Percentiles rank a stretch among this genome's conserved stretches.
These are phyloP conservation scores for Pseudocercospora fuligena DNA, from an alignment of 2,329 filamentous ascomycete genomes.

Conservation along the genomic window DNA sequence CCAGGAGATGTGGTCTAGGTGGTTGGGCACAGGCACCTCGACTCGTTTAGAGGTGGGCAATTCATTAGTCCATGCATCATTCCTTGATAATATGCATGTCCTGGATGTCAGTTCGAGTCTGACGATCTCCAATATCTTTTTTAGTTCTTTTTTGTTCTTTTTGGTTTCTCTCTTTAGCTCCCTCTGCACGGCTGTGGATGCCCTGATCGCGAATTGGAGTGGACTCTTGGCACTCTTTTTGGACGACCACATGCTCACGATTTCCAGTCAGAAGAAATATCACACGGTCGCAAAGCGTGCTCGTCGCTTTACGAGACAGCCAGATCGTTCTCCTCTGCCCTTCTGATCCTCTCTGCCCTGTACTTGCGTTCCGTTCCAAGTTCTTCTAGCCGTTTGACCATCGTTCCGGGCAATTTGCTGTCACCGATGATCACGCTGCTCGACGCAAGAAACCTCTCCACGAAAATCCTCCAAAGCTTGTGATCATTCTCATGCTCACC, in stretches of 20 bases:
- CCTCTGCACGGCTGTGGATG: too few species aligned
- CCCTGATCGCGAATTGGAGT: too few species aligned
- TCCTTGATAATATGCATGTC: not conserved
- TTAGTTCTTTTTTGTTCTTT: not conserved
- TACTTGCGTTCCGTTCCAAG: not conserved
- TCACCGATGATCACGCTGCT: conserved; percentile 18
- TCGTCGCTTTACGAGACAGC: not conserved
- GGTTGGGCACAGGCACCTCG: not conserved
- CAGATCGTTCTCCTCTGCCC: not conserved
- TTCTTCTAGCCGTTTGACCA: conserved; percentile 23
- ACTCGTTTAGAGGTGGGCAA: not conserved
- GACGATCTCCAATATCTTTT: not conserved
- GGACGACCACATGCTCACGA: too few species aligned
- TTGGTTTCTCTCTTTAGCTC: too few species aligned
- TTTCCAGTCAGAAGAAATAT: too few species aligned
- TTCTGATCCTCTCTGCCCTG: not conserved
- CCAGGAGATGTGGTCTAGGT: not conserved
- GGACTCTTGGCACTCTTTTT: too few species aligned
- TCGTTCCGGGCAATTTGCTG: conserved; percentile 17
- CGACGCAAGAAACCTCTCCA: conserved; percentile 11
- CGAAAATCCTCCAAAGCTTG: conserved; percentile 23
- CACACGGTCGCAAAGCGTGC: too few species aligned
- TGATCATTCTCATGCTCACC: conserved; percentile 13
- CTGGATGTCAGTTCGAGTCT: not conserved
- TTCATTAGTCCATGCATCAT: not conserved